phyloP scores from a whole-genome alignment of 192 early-diverging fungal species.

The Podila epicladia region DNA sequence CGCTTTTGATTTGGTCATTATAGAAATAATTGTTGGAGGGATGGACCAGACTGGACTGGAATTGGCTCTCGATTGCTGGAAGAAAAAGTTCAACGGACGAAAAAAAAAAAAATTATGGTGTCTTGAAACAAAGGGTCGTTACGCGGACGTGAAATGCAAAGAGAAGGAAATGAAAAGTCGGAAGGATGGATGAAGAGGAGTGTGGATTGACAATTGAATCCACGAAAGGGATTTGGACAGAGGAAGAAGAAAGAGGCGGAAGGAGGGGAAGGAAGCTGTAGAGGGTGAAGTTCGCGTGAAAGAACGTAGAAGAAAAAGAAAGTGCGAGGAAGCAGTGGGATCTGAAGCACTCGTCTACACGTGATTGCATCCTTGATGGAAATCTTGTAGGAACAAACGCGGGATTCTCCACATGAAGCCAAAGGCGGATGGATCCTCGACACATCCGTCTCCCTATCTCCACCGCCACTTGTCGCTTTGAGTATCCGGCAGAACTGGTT shows the following conservation, averaged over 20 bases:
- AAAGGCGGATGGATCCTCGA: too few species aligned
- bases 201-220: too few species aligned
- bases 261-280: neutral
- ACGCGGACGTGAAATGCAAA: neutral
- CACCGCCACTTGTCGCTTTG: too few species aligned
- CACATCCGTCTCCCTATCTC: too few species aligned
- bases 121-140: constrained; percentile 1
- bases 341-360: neutral
- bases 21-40: neutral
- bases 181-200: neutral
- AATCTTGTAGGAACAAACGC: too few species aligned
- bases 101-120: constrained; percentile 6
- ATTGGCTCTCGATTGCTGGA: neutral
- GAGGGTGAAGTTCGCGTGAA: neutral
- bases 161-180: neutral
- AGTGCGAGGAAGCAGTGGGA: neutral
- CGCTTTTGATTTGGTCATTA: constrained; percentile 47
- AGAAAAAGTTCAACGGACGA: neutral
- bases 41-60: neutral
- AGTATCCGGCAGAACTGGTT: too few species aligned
- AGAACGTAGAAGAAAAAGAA: neutral
- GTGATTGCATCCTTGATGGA: neutral
- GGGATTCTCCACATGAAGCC: too few species aligned
- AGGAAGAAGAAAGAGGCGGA: neutral
- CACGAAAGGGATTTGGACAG: too few species aligned